phyloP scores from a whole-genome alignment of 495 filamentous ascomycete genomes.

The Podospora bellae-mahoneyi region DNA sequence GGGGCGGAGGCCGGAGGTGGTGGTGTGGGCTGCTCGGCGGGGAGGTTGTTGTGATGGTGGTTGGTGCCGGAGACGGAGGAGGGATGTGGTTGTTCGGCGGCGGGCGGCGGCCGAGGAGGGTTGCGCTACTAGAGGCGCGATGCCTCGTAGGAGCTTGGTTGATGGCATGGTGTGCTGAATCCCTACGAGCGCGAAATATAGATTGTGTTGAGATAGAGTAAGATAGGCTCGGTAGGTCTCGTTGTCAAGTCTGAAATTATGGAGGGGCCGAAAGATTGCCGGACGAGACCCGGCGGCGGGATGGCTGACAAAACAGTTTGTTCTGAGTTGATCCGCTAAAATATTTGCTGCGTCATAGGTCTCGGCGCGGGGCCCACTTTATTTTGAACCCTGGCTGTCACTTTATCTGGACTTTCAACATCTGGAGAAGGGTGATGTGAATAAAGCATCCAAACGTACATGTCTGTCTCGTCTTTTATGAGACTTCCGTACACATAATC shows the following conservation, averaged over 20 bases:
- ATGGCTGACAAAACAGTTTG: background rate
- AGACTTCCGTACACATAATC: too few species aligned
- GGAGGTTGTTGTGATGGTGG: background rate
- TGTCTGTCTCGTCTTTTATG: too few species aligned
- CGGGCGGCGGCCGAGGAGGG: conserved; percentile 13
- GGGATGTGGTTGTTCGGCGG: conserved; percentile 16
- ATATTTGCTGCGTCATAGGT: conserved; percentile 8
- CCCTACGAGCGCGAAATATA: background rate
- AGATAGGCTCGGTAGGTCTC: background rate
- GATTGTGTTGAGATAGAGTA: background rate
- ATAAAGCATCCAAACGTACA: background rate
- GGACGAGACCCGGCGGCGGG: background rate
- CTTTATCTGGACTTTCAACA: background rate
- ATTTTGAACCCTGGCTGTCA: background rate
- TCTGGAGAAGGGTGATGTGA: background rate
- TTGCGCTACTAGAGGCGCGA: conserved; percentile 29
- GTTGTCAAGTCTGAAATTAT: background rate
- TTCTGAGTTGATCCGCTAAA: background rate
- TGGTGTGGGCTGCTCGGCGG: conserved; percentile 17
- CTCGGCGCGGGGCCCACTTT: background rate
- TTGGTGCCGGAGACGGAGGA: conserved; percentile 27
- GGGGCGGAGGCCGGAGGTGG: conserved; percentile 20
- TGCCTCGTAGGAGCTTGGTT: conserved; percentile 27
- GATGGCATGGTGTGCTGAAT: conserved; percentile 19
- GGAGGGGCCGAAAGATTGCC: background rate